Evolutionary conservation across 2,329 filamentous ascomycete genomes (phyloP).

Genomic region (Pseudogymnoascus pannorum): DNA sequence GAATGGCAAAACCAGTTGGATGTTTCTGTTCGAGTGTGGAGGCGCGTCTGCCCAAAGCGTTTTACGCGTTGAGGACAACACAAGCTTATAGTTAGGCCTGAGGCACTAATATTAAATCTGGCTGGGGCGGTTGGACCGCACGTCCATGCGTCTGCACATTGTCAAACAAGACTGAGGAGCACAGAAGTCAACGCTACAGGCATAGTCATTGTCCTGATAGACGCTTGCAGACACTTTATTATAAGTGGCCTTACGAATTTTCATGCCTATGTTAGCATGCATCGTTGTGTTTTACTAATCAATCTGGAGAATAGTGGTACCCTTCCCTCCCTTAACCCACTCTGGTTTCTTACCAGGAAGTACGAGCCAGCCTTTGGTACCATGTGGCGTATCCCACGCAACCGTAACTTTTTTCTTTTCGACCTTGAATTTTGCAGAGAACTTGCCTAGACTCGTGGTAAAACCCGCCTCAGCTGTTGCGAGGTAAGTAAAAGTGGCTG

Average conservation of each 20-base stretch:
- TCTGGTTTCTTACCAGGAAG: not conserved
- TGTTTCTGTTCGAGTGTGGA: not conserved
- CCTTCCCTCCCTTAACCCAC: not conserved
- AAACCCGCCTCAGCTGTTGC: constrained; percentile 35
- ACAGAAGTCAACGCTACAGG: not conserved
- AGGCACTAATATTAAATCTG: not conserved
- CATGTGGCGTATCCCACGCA: not conserved
- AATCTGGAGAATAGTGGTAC: not conserved
- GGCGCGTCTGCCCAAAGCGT: too few relatives aligned
- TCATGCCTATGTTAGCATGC: not conserved
- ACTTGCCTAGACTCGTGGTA: constrained; percentile 33
- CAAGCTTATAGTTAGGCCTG: too few relatives aligned
- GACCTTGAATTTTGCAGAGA: constrained; percentile 25
- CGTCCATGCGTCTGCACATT: too few relatives aligned
- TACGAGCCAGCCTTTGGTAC: not conserved
- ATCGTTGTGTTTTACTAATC: not conserved
- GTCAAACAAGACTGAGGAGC: too few relatives aligned
- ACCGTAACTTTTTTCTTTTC: constrained; percentile 17
- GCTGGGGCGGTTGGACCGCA: too few relatives aligned
- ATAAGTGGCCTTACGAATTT: not conserved
- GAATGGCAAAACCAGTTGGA: not conserved
- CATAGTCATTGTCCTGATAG: not conserved
- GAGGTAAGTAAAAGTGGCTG: constrained; percentile 34
- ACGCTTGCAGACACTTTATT: not conserved
- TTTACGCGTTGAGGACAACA: too few relatives aligned